phyloP scores from a whole-genome alignment of 257 asterid species.

The Plantago ovata region DNA sequence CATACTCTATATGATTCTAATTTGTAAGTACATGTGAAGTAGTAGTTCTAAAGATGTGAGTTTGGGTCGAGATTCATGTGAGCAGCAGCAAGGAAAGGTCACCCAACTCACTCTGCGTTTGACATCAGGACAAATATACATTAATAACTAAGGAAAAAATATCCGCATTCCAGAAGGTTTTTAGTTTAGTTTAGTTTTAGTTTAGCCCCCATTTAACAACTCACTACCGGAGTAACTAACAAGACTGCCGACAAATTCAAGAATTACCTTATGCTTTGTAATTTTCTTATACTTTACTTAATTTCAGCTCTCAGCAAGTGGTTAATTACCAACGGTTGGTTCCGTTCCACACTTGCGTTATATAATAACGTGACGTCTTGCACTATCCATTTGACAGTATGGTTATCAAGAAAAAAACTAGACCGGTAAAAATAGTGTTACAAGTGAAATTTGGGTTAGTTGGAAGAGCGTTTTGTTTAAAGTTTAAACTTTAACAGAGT shows the following conservation, averaged over 20 bases:
- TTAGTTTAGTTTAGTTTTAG: too few species aligned
- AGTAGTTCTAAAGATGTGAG: slow-evolving; percentile 15
- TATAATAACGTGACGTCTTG: too few species aligned
- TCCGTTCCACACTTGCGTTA: too few species aligned
- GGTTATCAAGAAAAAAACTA: too few species aligned
- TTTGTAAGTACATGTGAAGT: slow-evolving; percentile 18
- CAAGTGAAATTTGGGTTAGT: too few species aligned
- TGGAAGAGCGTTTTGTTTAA: too few species aligned
- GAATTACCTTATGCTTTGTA: background rate
- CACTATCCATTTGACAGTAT: too few species aligned
- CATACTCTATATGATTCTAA: too few species aligned
- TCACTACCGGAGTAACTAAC: background rate
- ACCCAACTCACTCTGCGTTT: background rate
- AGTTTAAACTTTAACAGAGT: too few species aligned
- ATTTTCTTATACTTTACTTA: background rate
- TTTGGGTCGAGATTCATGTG: slow-evolving; percentile 33
- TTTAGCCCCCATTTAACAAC: too few species aligned
- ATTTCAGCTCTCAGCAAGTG: background rate
- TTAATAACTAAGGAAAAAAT: background rate
- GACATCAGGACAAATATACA: slow-evolving; percentile 17
- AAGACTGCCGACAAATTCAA: slow-evolving; percentile 4
- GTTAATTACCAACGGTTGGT: background rate
- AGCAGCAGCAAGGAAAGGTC: slow-evolving; percentile 17
- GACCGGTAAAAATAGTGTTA: too few species aligned
- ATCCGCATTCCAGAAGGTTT: background rate